Evolutionary conservation across 495 filamentous ascomycete species (phyloP).

Genomic region (Aspergillus nanangensis): DNA sequence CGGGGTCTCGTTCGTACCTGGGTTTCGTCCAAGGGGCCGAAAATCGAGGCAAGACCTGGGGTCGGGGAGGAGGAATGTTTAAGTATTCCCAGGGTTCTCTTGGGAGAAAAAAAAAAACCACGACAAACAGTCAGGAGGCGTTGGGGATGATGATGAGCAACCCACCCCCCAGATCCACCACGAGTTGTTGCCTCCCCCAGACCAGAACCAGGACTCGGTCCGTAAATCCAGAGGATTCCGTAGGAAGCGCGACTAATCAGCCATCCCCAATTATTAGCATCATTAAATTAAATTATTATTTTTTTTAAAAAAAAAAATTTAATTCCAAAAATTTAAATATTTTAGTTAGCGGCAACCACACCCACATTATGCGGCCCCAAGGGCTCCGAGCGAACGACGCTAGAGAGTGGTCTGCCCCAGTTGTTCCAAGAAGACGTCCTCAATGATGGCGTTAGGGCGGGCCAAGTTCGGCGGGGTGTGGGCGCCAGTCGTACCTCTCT

Average conservation of each 20-base stretch:
- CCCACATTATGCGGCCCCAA: too few relatives aligned
- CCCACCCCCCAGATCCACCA: constrained; percentile 20
- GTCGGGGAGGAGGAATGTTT: constrained; percentile 19
- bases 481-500: constrained; percentile 10
- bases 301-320: too few relatives aligned
- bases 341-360: too few relatives aligned
- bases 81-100: constrained; percentile 10
- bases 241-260: constrained; percentile 2
- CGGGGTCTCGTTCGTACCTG: constrained; percentile 7
- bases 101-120: constrained; percentile 1
- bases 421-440: constrained; percentile 12
- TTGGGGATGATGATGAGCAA: constrained; percentile 21
- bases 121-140: constrained; percentile 14
- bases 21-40: constrained; percentile 18
- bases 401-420: neutral
- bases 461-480: constrained; percentile 16
- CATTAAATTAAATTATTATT: too few relatives aligned
- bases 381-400: constrained; percentile 1
- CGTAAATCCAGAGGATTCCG: constrained; percentile 6
- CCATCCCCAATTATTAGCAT: too few relatives aligned
- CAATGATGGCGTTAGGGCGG: constrained; percentile 5
- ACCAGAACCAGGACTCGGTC: constrained; percentile 16
- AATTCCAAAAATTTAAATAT: too few relatives aligned
- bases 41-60: constrained; percentile 15
- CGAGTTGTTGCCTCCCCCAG: constrained; percentile 22